These are phyloP conservation scores for Penicillium goetzii DNA, from an alignment of 495 filamentous ascomycete species.

Conservation along the genomic window DNA sequence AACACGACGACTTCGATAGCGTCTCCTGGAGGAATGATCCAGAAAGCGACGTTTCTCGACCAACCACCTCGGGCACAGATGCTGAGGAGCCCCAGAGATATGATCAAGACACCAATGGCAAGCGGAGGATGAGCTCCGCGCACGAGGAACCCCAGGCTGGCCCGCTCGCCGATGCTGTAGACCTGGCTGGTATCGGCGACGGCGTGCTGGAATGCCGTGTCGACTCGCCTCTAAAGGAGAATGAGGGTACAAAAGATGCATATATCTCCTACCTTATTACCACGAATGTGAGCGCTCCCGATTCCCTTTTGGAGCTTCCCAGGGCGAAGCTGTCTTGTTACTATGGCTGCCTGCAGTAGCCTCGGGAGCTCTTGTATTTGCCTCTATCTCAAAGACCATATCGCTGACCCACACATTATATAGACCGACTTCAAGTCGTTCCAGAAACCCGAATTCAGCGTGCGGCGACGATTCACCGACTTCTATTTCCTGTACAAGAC, in stretches of 20 bases:
- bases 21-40: constrained; percentile 60
- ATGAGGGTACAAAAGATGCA: constrained; percentile 95
- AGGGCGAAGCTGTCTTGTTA: not conserved
- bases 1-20: constrained; percentile 62
- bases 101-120: constrained; percentile 53
- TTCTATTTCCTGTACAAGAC: constrained; percentile 96
- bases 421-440: constrained; percentile 95
- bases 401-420: constrained; percentile 21
- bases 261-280: constrained; percentile 95
- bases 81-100: constrained; percentile 38
- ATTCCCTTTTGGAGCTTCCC: not conserved
- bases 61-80: constrained; percentile 51
- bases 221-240: constrained; percentile 82
- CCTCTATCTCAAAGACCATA: not conserved
- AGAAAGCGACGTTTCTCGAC: constrained; percentile 55
- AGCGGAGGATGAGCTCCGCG: constrained; percentile 54
- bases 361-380: not conserved
- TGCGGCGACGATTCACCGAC: constrained; percentile 92
- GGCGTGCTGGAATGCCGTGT: constrained; percentile 85
- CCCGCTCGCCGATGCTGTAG: constrained; percentile 57
- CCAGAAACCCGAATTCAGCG: constrained; percentile 71
- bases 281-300: constrained; percentile 67
- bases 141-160: constrained; percentile 57
- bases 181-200: constrained; percentile 71
- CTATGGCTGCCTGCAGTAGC: constrained; percentile 25